Percentiles rank a stretch among this genome's conserved stretches.
These are phyloP conservation scores for Acorus calamus DNA, from an alignment of 106 monocot species.

Conservation along the genomic window DNA sequence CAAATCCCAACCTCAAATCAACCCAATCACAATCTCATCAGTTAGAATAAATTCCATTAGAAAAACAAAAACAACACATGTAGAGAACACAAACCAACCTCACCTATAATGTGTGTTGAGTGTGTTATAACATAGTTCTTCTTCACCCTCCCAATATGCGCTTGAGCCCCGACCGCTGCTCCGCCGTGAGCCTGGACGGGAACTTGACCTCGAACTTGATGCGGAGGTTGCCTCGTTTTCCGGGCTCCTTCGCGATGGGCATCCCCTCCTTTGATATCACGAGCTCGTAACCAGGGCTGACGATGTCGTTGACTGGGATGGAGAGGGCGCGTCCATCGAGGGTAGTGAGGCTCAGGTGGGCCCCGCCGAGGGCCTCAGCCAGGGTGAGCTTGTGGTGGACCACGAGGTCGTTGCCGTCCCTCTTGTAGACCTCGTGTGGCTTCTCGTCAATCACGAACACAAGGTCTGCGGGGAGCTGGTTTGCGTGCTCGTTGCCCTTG, in stretches of 20 bases:
- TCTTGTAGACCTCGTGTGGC: constrained; percentile 5
- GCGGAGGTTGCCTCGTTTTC: constrained; percentile 13
- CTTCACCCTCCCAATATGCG: constrained; percentile 1
- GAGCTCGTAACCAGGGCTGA: constrained; percentile 17
- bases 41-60: too few species aligned
- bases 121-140: too few species aligned
- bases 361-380: constrained; percentile 15
- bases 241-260: constrained; percentile 22
- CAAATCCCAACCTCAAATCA: too few species aligned
- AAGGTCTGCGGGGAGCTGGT: constrained; percentile 13
- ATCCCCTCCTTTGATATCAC: constrained; percentile 16
- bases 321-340: constrained; percentile 14
- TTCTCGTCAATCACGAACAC: constrained; percentile 28
- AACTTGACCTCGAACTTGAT: constrained; percentile 20
- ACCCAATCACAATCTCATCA: too few species aligned
- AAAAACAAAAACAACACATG: too few species aligned
- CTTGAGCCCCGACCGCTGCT: constrained; percentile 10
- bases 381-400: constrained; percentile 11
- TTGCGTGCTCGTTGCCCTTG: constrained; percentile 22
- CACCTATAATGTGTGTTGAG: too few species aligned
- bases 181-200: constrained; percentile 8
- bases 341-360: background rate
- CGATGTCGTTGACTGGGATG: constrained; percentile 12
- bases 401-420: constrained; percentile 23
- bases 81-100: too few species aligned